Base-by-base conservation (phyloP, 257 asterid species). In the Rubia yunnanensis region DNA sequence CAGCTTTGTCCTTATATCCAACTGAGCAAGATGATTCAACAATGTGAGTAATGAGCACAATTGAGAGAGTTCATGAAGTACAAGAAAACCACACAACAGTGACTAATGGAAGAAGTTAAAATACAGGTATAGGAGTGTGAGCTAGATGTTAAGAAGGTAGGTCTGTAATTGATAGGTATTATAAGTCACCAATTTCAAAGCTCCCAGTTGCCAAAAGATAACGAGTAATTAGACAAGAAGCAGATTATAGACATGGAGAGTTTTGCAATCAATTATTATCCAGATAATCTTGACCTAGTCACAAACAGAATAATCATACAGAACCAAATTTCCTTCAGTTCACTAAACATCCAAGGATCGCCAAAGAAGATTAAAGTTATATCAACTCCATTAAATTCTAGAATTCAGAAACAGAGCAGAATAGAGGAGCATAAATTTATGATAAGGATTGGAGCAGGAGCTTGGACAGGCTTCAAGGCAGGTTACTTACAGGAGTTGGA, bases 1-100 rank as follows among this genome's bases (percentile, higher is more conserved):
- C 68, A 92, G 78, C 76, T 89, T 92, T 27, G 90, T 92, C 81
- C 76, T 80, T 72, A 71, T 56, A 77, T 92, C 96, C 96, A 92
- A 72, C 98, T 92, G 76, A 62, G 77, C 70, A 82, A 76, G 64
- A 75, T 61, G 57, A 64, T 36, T 70, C 59, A 64, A 68, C 28
- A 9, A 55, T 28, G 31, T 53, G 58, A 67, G 64, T 49, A 1
- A 26, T 38, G 64, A 38, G 55, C 64, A 26, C 50, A n/a, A 46
- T 60, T 9, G 36, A 27, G 56, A 4, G 0, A 5, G 1, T 5
- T 20, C 0, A 49, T 17, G 8, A 44, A 70, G 34, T 31, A 24
- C 31, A 7, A 60, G 70, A 39, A 13, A 30, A 22, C 39, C 28
- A 44, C 18, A 36, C 36, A 10, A 0, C 10, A 18, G 41, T 35